These are phyloP conservation scores for Nemania sp. DNA, from an alignment of 2,329 filamentous ascomycete species.

Conservation along the genomic window DNA sequence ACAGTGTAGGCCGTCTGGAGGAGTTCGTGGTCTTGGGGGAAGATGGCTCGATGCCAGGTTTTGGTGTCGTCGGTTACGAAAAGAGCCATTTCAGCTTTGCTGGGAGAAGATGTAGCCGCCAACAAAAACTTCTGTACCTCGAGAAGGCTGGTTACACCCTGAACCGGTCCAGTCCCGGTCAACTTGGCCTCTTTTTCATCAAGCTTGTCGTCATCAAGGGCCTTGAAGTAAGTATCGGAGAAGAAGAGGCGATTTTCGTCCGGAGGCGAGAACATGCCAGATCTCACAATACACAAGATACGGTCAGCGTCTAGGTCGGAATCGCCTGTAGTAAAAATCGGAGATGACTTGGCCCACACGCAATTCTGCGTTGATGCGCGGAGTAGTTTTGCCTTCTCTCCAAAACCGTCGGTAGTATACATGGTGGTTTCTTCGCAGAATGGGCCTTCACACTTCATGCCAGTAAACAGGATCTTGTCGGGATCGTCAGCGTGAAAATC, in stretches of 20 bases:
- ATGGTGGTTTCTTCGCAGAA: constrained; percentile 65
- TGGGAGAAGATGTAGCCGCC: constrained; percentile 75
- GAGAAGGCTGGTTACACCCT: constrained; percentile 80
- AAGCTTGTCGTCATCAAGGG: constrained; percentile 49
- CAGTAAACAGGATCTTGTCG: constrained; percentile 83
- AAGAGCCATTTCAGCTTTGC: constrained; percentile 87
- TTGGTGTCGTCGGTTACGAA: constrained; percentile 84
- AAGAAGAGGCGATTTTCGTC: constrained; percentile 78
- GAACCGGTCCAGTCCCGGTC: constrained; percentile 71
- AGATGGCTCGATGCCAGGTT: constrained; percentile 89
- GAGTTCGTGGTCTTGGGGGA: constrained; percentile 77
- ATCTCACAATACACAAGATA: constrained; percentile 78
- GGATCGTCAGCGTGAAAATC: constrained; percentile 83
- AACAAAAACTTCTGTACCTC: constrained; percentile 85
- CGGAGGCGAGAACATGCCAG: constrained; percentile 69
- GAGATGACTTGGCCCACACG: constrained; percentile 81
- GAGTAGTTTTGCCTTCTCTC: constrained; percentile 64
- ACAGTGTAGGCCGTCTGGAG: constrained; percentile 90
- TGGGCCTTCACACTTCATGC: constrained; percentile 66
- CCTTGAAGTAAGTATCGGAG: constrained; percentile 80
- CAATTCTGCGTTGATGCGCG: constrained; percentile 74
- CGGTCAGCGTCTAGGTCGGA: constrained; percentile 68
- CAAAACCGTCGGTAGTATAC: constrained; percentile 88
- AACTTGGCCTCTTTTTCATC: constrained; percentile 76
- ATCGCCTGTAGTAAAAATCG: constrained; percentile 71